phyloP scores from a whole-genome alignment of 1,284 basidiomycete species.

The Ceratobasidium sp. region DNA sequence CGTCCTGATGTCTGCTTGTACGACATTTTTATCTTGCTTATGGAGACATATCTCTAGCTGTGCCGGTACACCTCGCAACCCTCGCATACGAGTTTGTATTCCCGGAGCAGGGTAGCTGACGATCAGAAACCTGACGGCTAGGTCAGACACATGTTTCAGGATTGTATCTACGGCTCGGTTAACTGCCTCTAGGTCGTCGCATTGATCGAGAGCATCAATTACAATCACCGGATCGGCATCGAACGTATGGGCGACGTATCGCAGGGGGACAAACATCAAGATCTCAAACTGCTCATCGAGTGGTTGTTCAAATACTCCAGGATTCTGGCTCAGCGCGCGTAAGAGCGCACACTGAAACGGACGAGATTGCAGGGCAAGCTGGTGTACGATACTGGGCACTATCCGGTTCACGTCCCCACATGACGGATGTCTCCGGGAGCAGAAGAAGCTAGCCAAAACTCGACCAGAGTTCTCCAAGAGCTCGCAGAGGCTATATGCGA shows the following conservation, averaged over 20 bases:
- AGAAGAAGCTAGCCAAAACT: constrained; percentile 22
- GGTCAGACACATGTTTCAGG: neutral
- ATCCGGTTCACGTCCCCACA: constrained; percentile 2
- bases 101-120: neutral
- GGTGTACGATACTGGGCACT: neutral
- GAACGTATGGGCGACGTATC: neutral
- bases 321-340: neutral
- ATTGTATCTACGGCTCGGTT: neutral
- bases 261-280: neutral
- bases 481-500: constrained; percentile 7
- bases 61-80: neutral
- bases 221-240: neutral
- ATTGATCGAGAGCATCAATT: constrained; percentile 15
- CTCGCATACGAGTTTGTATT: neutral
- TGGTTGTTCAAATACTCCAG: too few species aligned
- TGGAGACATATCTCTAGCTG: neutral
- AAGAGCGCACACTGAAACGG: neutral
- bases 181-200: neutral
- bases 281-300: neutral
- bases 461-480: neutral
- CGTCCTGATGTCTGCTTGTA: neutral
- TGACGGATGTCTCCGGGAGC: neutral
- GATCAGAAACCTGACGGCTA: neutral
- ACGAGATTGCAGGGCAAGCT: neutral
- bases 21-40: neutral